Conservation (phyloP, 2,329 filamentous ascomycete species). For the Geoglossum cookeanum region DNA sequence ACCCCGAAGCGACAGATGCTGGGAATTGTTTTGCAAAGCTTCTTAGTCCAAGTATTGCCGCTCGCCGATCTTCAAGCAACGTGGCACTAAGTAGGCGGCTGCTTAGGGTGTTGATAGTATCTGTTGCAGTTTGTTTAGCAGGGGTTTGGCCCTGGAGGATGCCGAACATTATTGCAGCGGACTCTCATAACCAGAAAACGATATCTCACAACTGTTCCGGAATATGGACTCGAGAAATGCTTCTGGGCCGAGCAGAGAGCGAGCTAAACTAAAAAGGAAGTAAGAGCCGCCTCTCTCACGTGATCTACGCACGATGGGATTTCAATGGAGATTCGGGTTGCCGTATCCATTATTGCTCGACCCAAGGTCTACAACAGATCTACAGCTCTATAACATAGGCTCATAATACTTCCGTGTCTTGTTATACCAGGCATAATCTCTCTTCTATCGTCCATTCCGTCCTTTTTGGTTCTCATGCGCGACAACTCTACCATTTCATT, state of each 20-base stretch:
- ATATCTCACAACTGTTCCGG: not conserved
- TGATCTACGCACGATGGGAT: not conserved
- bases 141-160: slow-evolving; percentile 56
- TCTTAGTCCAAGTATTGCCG: slow-evolving; percentile 76
- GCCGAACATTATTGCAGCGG: slow-evolving; percentile 5
- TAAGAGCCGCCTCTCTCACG: not conserved
- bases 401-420: too few species aligned
- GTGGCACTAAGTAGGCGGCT: slow-evolving; percentile 75
- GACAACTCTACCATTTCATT: too few species aligned
- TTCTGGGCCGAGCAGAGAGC: too few species aligned
- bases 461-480: not conserved
- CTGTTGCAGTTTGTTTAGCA: slow-evolving; percentile 86
- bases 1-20: slow-evolving; percentile 83
- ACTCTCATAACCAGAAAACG: not conserved
- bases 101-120: slow-evolving; percentile 82
- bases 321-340: not conserved
- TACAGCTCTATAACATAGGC: too few species aligned
- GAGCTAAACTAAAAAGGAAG: not conserved
- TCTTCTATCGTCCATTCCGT: too few species aligned
- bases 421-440: too few species aligned
- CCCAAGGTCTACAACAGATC: too few species aligned
- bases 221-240: too few species aligned
- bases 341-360: too few species aligned
- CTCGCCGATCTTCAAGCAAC: slow-evolving; percentile 81
- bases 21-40: slow-evolving; percentile 96